phyloP scores from a whole-genome alignment of 305 asterid species.

The Fraxinus xanthoxyloides region DNA sequence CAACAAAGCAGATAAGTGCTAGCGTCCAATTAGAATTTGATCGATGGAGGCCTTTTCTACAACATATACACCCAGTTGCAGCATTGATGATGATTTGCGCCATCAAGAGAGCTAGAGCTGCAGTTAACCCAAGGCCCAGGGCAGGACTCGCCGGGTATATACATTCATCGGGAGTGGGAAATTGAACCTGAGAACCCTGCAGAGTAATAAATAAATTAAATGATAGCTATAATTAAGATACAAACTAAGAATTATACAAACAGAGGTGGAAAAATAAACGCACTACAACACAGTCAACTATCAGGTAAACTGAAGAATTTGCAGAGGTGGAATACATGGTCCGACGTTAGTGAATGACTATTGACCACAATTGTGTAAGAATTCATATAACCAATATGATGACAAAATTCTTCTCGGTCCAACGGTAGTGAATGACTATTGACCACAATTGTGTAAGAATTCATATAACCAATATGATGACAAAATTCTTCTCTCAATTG shows the following conservation, averaged over 20 bases:
- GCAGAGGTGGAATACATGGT: neutral
- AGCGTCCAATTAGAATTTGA: slow-evolving; percentile 57
- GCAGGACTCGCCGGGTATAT: slow-evolving; percentile 83
- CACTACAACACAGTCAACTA: neutral
- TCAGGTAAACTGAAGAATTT: neutral
- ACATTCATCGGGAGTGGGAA: slow-evolving; percentile 59
- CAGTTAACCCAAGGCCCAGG: slow-evolving; percentile 59
- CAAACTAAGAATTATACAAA: neutral
- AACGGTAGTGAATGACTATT: too few species aligned
- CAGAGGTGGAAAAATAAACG: neutral
- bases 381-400: neutral
- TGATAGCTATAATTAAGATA: neutral
- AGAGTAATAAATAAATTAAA: slow-evolving; percentile 2
- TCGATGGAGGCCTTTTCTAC: slow-evolving; percentile 57
- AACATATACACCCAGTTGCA: slow-evolving; percentile 74
- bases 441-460: neutral
- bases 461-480: neutral
- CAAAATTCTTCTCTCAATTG: neutral
- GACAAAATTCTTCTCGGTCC: neutral
- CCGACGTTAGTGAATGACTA: too few species aligned
- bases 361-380: neutral
- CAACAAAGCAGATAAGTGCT: slow-evolving; percentile 62
- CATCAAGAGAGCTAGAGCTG: slow-evolving; percentile 65
- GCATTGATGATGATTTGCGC: slow-evolving; percentile 67
- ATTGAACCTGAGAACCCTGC: slow-evolving; percentile 62